A percentile compares a stretch with the other conserved stretches of the same genome.
Conservation (phyloP, 106 monocot species). For the Dendrobium nobile region DNA sequence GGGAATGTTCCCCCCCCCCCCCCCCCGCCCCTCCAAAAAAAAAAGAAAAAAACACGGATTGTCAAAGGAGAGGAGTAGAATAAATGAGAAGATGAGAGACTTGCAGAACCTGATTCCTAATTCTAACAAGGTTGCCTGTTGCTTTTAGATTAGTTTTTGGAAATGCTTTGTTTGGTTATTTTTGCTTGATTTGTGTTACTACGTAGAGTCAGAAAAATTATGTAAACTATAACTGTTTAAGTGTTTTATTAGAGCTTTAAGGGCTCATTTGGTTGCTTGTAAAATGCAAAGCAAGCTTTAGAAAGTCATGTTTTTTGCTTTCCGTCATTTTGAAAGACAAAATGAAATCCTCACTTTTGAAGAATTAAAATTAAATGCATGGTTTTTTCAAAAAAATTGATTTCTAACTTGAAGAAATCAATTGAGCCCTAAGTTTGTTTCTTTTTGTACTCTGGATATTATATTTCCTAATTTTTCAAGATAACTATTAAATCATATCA, state of each 20-base stretch:
- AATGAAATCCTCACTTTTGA: not conserved
- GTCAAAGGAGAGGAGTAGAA: conserved; percentile 59
- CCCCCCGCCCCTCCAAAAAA: too few species aligned
- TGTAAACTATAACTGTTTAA: not conserved
- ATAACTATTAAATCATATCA: too few species aligned
- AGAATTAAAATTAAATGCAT: not conserved
- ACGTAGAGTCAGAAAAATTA: not conserved
- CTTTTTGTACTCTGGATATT: too few species aligned
- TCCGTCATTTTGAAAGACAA: not conserved
- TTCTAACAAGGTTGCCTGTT: conserved; percentile 50
- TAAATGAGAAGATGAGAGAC: conserved; percentile 76
- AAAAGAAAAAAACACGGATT: too few species aligned
- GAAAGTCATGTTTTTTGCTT: not conserved
- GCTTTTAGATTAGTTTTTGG: conserved; percentile 1
- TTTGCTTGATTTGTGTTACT: not conserved
- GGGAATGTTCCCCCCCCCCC: too few species aligned
- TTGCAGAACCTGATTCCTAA: conserved; percentile 72
- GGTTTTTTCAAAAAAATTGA: not conserved
- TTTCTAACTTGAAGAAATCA: not conserved
- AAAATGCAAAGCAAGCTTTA: not conserved
- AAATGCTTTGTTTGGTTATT: too few species aligned
- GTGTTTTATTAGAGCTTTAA: not conserved
- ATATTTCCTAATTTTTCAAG: too few species aligned
- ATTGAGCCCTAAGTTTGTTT: too few species aligned
- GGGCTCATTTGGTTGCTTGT: not conserved